Evolutionary conservation across 2,329 filamentous ascomycete species (phyloP).

Genomic region (Penicillium sclerotiorum): DNA sequence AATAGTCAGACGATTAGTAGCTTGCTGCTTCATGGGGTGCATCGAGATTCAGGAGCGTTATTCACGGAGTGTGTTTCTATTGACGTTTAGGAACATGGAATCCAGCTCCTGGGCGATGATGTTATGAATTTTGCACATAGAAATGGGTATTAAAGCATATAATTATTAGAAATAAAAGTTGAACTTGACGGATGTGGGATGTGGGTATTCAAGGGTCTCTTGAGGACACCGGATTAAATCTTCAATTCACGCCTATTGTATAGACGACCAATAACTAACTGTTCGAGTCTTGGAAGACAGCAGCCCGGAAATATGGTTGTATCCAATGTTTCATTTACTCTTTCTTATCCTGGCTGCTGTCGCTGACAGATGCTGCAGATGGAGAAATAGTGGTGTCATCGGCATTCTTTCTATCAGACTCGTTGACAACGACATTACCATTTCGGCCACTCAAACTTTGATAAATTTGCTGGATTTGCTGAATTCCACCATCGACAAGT

Average conservation of each 20-base stretch:
- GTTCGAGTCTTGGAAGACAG: too few species aligned
- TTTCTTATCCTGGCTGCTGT: neutral
- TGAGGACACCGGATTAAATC: too few species aligned
- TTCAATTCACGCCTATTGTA: too few species aligned
- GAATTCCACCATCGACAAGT: conserved; percentile 50
- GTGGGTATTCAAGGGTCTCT: too few species aligned
- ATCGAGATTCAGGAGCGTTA: conserved; percentile 5
- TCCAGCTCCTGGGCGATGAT: too few species aligned
- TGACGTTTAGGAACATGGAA: too few species aligned
- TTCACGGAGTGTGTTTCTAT: conserved; percentile 15
- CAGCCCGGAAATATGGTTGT: neutral
- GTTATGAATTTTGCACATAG: too few species aligned
- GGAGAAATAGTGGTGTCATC: neutral
- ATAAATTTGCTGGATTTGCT: conserved; percentile 30
- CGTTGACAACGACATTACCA: neutral
- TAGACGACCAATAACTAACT: too few species aligned
- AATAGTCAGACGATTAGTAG: conserved; percentile 27
- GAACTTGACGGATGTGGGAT: too few species aligned
- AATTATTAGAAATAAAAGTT: too few species aligned
- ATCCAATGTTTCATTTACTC: neutral
- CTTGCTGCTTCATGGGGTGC: conserved; percentile 25
- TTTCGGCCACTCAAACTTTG: conserved; percentile 6
- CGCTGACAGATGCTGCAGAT: conserved; percentile 1
- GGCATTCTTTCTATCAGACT: neutral
- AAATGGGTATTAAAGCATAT: too few species aligned